These are phyloP conservation scores for Thelonectria rubi DNA, from an alignment of 2,329 filamentous ascomycete genomes.

Conservation along the genomic window DNA sequence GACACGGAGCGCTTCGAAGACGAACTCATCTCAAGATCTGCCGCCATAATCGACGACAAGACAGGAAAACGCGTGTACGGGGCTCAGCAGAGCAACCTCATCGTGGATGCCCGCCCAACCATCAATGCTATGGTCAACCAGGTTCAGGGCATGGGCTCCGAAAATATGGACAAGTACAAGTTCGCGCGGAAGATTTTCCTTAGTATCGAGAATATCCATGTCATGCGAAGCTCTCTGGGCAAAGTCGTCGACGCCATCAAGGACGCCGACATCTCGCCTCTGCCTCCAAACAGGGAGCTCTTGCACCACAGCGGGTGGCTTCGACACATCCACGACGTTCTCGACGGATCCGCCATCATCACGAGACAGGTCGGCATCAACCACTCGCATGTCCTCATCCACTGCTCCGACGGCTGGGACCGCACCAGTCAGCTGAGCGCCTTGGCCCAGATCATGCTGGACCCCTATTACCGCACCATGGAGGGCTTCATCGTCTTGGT, in stretches of 20 bases:
- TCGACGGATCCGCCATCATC: slow-evolving; percentile 87
- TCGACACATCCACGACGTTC: slow-evolving; percentile 83
- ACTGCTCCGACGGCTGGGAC: slow-evolving; percentile 99
- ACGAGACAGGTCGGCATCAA: slow-evolving; percentile 88
- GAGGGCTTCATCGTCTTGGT: slow-evolving; percentile 94
- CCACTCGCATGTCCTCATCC: slow-evolving; percentile 94
- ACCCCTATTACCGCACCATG: slow-evolving; percentile 93
- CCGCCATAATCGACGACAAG: slow-evolving; percentile 62
- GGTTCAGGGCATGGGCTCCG: slow-evolving; percentile 89
- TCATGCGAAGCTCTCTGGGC: slow-evolving; percentile 91
- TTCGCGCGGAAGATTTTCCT: slow-evolving; percentile 91
- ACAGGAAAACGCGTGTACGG: slow-evolving; percentile 79
- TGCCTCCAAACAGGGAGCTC: slow-evolving; percentile 83
- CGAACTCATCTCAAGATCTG: slow-evolving; percentile 62
- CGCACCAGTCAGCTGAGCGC: slow-evolving; percentile 94
- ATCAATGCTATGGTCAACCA: slow-evolving; percentile 97
- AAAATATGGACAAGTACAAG: slow-evolving; percentile 98
- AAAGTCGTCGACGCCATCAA: slow-evolving; percentile 91
- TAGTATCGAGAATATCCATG: slow-evolving; percentile 97
- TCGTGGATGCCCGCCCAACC: slow-evolving; percentile 93
- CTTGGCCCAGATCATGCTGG: slow-evolving; percentile 89
- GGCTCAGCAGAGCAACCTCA: slow-evolving; percentile 91
- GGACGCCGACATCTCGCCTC: slow-evolving; percentile 85
- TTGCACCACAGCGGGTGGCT: slow-evolving; percentile 89
- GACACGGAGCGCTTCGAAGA: slow-evolving; percentile 75